Percentiles rank a stretch among this genome's conserved stretches.
These are phyloP conservation scores for Penicillium atrosanguineum DNA, from an alignment of 495 filamentous ascomycete species.

Conservation along the genomic window DNA sequence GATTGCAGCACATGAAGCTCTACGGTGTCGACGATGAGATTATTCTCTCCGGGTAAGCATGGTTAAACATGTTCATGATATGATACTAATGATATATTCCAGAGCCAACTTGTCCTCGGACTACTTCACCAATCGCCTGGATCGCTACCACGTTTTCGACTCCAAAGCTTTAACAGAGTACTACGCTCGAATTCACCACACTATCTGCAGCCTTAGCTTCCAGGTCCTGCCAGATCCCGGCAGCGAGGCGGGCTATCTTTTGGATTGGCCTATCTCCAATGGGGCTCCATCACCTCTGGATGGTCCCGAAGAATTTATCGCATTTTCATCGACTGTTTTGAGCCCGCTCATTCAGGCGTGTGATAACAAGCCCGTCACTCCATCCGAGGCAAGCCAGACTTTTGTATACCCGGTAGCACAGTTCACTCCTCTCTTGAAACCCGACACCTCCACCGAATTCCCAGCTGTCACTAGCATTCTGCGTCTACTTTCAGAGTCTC, in stretches of 20 bases:
- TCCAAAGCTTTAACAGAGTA: constrained; percentile 77
- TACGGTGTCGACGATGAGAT: constrained; percentile 96
- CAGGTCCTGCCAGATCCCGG: constrained; percentile 62
- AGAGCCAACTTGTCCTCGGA: constrained; percentile 89
- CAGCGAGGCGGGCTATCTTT: constrained; percentile 58
- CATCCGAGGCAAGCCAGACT: constrained; percentile 53
- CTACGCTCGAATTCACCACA: constrained; percentile 72
- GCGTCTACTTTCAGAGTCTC: constrained; percentile 52
- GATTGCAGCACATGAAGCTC: constrained; percentile 98
- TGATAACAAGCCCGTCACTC: constrained; percentile 27
- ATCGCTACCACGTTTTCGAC: constrained; percentile 89
- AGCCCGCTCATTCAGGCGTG: constrained; percentile 59
- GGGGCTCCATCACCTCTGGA: constrained; percentile 67
- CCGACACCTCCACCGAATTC: constrained; percentile 83
- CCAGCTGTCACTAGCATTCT: constrained; percentile 75
- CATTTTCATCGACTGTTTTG: constrained; percentile 63
- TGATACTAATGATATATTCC: constrained; percentile 5
- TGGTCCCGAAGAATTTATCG: constrained; percentile 63
- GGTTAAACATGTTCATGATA: background rate
- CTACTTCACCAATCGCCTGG: constrained; percentile 95
- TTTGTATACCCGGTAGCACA: constrained; percentile 80
- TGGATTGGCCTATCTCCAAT: constrained; percentile 80
- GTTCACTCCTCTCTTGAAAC: constrained; percentile 76
- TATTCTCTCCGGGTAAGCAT: constrained; percentile 78
- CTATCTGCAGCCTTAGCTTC: constrained; percentile 78